Evolutionary conservation across 495 filamentous ascomycete genomes (phyloP), one percentile per base, ranked within the genome.

Genomic region (Lasiosphaeria hispida): DNA sequence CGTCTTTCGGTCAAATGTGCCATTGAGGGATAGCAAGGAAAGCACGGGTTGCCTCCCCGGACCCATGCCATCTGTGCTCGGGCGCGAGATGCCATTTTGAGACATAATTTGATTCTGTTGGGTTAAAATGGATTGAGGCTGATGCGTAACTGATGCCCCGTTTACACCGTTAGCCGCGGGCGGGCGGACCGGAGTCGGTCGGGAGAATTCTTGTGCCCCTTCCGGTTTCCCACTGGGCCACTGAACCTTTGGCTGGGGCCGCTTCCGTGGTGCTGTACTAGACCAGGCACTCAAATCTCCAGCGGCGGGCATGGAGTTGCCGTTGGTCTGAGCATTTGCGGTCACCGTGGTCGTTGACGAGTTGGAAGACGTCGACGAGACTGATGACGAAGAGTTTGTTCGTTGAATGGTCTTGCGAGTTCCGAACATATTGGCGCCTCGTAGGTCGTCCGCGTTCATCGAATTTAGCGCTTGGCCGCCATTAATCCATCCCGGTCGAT

Each of bases 1-100:
- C 14, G 92, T 92, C 72, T 98, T 98, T 62, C 91, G 86, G 64
- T 97, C 94, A 67, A 98, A 98, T 4, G 93, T 97, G 39, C 88
- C 88, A 57, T 97, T 98, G 60, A 97, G 78, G 4, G 94, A 94
- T 8, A 89, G 74, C 8, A 98, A 78, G 49, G 87, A 87, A 33
- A 97, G 80, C 14, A 96, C 85, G 2, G 89, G 91, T 37, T 86
- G 84, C 14, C 80, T 78, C 3, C 87, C 87, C 5, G 78, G 64
- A 53, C 80, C 80, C 35, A 75, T 64, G 56, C 76, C 72, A n/a
- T 82, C 78, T 45, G 73, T 70, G 50, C 78, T 75, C 15, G 84
- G 77, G 56, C 87, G 77, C 15, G 77, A 72, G 60, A 70, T 62
- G 23, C 64, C 66, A 59, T 70, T 71, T 48, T 76, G 76, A 8